Evolutionary conservation across 305 asterid genomes (phyloP).

Genomic region (Fraxinus sp.): DNA sequence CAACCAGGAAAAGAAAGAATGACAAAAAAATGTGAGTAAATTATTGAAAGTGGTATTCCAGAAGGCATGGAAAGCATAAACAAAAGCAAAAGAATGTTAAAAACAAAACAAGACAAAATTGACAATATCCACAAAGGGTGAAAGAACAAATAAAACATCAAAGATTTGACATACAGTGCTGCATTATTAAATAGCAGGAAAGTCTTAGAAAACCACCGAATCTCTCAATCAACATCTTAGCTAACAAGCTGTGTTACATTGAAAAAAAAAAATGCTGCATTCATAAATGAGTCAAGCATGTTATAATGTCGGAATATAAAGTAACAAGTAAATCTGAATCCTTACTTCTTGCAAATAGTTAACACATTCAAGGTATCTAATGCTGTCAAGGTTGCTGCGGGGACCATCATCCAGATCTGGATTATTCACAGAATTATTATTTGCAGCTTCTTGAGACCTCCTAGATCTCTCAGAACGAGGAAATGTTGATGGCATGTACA

Average conservation of each 20-base stretch:
- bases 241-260: constrained; percentile 6
- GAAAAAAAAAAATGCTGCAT: not conserved
- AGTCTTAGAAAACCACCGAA: constrained; percentile 17
- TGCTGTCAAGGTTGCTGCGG: constrained; percentile 89
- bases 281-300: constrained; percentile 4
- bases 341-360: constrained; percentile 88
- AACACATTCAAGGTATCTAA: constrained; percentile 85
- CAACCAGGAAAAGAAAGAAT: constrained; percentile 18
- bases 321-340: constrained; percentile 23
- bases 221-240: constrained; percentile 13
- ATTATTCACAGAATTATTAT: constrained; percentile 47
- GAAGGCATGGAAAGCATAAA: constrained; percentile 6
- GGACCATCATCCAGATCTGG: constrained; percentile 69
- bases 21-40: not conserved
- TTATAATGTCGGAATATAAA: constrained; percentile 18
- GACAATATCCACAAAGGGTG: constrained; percentile 8
- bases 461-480: constrained; percentile 97
- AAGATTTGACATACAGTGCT: not conserved
- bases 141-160: constrained; percentile 14
- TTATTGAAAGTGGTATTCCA: not conserved
- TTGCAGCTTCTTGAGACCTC: constrained; percentile 58
- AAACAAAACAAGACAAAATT: constrained; percentile 1
- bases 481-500: constrained; percentile 94
- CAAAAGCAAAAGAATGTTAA: not conserved
- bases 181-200: constrained; percentile 13